phyloP scores from a whole-genome alignment of 768 basidiomycete genomes.

The Leccinum arenicola region DNA sequence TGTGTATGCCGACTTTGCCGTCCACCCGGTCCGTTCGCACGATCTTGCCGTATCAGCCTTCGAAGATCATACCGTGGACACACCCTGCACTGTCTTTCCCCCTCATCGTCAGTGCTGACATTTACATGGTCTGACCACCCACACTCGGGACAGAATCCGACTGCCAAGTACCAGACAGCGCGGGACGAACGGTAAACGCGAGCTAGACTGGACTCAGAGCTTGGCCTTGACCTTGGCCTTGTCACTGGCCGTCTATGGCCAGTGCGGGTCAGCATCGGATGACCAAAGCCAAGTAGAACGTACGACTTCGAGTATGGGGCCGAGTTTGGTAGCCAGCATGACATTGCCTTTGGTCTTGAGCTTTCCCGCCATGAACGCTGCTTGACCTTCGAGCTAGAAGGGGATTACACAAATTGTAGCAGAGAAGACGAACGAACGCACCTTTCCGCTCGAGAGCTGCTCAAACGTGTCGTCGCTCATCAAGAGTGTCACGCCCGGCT shows the following conservation, averaged over 20 bases:
- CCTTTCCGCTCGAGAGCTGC: slow-evolving; percentile 72
- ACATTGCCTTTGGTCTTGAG: slow-evolving; percentile 91
- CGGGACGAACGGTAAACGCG: background rate
- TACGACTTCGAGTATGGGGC: slow-evolving; percentile 71
- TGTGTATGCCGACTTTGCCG: too few relatives aligned
- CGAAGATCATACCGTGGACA: too few relatives aligned
- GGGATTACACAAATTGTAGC: too few relatives aligned
- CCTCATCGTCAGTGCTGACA: too few relatives aligned
- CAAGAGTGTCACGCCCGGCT: slow-evolving; percentile 81
- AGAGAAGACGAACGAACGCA: slow-evolving; percentile 25
- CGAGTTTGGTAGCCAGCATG: slow-evolving; percentile 93
- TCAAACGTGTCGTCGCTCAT: slow-evolving; percentile 74
- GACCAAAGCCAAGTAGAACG: background rate
- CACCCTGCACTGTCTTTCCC: too few relatives aligned
- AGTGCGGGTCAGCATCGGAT: background rate
- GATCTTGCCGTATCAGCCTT: too few relatives aligned
- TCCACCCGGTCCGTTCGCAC: too few relatives aligned
- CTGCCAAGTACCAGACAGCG: too few relatives aligned
- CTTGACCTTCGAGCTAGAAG: slow-evolving; percentile 78
- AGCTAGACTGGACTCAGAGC: slow-evolving; percentile 26
- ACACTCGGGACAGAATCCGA: too few relatives aligned
- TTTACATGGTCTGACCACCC: too few relatives aligned
- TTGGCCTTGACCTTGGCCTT: slow-evolving; percentile 35
- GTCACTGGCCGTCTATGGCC: slow-evolving; percentile 27
- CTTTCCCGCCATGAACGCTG: slow-evolving; percentile 94